Evolutionary conservation across 176 grass and related monocot genomes (phyloP).

Genomic region (Urochloa ruziziensis): DNA sequence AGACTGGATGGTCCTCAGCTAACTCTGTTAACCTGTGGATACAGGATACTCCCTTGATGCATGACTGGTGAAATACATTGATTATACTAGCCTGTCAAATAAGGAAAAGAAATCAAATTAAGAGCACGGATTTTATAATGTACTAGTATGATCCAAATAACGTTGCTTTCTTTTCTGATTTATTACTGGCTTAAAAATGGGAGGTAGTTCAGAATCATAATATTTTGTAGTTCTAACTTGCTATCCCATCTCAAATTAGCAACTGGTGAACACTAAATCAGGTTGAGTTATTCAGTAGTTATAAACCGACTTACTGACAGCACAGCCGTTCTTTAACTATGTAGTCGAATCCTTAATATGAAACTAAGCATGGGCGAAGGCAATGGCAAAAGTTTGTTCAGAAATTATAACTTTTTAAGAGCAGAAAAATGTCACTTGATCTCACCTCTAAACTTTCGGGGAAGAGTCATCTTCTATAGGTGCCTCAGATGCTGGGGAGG

Average conservation of each 20-base stretch:
- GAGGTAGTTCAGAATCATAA: neutral
- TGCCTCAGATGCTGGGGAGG: constrained; percentile 57
- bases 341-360: neutral
- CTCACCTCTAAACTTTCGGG: constrained; percentile 37
- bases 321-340: neutral
- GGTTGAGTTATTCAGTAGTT: neutral
- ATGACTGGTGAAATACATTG: neutral
- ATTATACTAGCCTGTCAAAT: constrained; percentile 20
- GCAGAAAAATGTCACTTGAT: neutral
- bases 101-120: neutral
- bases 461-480: constrained; percentile 29
- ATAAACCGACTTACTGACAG: neutral
- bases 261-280: no score
- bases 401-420: neutral
- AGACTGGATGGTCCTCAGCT: constrained; percentile 10
- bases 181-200: neutral
- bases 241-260: no score
- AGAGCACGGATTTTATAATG: neutral
- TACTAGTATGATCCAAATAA: neutral
- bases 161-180: neutral
- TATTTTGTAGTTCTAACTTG: no score
- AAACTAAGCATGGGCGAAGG: neutral
- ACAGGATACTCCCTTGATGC: neutral
- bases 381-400: neutral
- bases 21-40: neutral